Base-by-base conservation (phyloP, 1,284 basidiomycete species). In the Ceratobasidium sp. region DNA sequence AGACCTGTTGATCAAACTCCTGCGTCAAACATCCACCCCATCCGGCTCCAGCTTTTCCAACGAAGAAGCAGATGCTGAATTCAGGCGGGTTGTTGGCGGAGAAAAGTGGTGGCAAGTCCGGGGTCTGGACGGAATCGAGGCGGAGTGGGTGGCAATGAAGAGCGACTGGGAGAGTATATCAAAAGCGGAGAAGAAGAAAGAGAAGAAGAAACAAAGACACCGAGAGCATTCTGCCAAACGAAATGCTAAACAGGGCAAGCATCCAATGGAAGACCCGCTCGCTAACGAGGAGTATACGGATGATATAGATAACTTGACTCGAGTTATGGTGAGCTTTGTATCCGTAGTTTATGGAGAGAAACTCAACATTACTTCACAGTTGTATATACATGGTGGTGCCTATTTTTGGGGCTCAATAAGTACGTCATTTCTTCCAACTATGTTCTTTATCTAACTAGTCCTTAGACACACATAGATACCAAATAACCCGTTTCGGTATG, bases 21-120 rank as follows among this genome's bases (percentile, higher is more conserved):
- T 76, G 23, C 62, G 62, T 23, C 62, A 65, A 42, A 76, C 73
- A 6, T 76, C 73, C 4, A 57, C 73, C 0, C 73, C 73, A 33
- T 76, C 73, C 38, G 73, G 73, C n/a, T 66, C 73, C 17, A 46
- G 28, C 42, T 76, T 56, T 46, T 66, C 73, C 28, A 52, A 65
- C 20, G 73, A 66, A 42, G 73, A 76, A 26, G 73, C 73, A 26
- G 73, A 76, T 2, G 73, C 73, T 26, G 73, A 76, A 33, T 76
- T 76, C n/a, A 71, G 59, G 46, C 62, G 79, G 26, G 59, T 77
- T 13, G 79, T 74, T 4, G 80, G 80, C n/a, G 80, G 80, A 2
- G 73, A 69, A 13, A 46, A 70, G 3, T 80, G 80, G 80, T 80
- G 80, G 80, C 80, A 80, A 68, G 80, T 80, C 62, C 80, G 80